Base-by-base conservation (phyloP, 208 protist genomes). In the Leishmania major region DNA sequence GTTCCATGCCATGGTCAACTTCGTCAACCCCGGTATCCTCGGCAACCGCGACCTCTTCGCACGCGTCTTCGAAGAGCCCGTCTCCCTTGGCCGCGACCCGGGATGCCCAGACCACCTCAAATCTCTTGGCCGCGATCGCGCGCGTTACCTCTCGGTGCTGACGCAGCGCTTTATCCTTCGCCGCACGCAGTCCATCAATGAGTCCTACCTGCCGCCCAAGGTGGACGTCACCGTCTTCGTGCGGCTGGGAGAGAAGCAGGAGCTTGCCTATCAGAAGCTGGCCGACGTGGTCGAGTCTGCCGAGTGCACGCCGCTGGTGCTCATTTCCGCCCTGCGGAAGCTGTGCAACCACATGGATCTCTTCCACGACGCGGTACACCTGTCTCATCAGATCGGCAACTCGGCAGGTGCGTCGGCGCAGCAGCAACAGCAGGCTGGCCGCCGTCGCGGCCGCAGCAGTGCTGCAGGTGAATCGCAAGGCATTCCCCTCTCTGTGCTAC, bases 301-400 rank as follows among this genome's bases (percentile, higher is more conserved):
- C 22, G 82, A 84, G 43, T 97, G 94, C 83, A 92, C 90, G 28
- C 94, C 92, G 62, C 88, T 95, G n/a, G 92, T 96, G 40, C 86
- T 97, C 55, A 97, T 96, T 59, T 97, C 94, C 5, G 89, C 92
- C 8, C 77, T 96, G 71, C 87, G 93, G 10, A 99, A 99, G 85
- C 80, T 99, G 47, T 99, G 94, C 87, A 99, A 99, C 83, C 96
- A 98, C 86, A 94, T 96, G 92, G 94, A 96, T 69, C 90, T 99
- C 75, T 94, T 98, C 72, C 78, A 92, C 37, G 91, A 95, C 17
- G 91, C 92, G 22, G 90, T 95, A 31, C 51, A 91, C 31, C 86
- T 95, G 31, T 96, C 92, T 1, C 86, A 91, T 66, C 85, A 91
- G 59, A 55, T 67, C 19, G 70, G 76, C 35, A 37, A 37, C 49